Evolutionary conservation across 192 early-diverging fungal species (phyloP), one percentile per base, ranked within the genome.

Genomic region (Phycomyces nitens): DNA sequence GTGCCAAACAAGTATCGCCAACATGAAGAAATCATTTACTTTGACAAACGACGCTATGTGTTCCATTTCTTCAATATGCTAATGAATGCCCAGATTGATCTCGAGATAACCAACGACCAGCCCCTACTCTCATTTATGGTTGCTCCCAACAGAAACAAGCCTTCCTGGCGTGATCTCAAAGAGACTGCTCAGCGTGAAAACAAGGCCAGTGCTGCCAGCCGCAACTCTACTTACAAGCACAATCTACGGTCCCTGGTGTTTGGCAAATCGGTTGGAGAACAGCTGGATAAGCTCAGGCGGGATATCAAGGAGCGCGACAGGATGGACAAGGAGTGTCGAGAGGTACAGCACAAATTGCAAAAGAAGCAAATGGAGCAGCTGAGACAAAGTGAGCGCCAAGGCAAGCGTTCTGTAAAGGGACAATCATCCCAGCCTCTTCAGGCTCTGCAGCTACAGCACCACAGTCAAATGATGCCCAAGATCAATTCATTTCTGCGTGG

Each of bases 21-120:
- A 26, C 78, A 79, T 14, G 77, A 84, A 10, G 73, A 79, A 27
- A 69, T 89, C 39, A 73, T 91, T 15, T 84, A 88, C 56, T 70
- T 86, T 62, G 89, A 87, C 60, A 89, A 91, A 63, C 79, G 86
- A 23, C 84, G 83, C 10, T 87, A 87, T 24, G 65, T 86, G 14
- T 84, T 78, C 43, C 82, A 86, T 18, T 78, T 91, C 8, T 38
- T 78, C 15, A 65, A 74, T 15, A 53, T 80, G 20, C 71, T 72
- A 41, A 66, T 53, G 2, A 61, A 66, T n/a, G 57, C 66, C 2
- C 75, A 77, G 56, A 39, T 55, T 15, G 52, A 70, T 11, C 22
- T 77, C 14, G 18, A 38, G 15, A 49, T 64, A 56, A 29, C 55
- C 22, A 38, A 41, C 14, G 54, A 66, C 5, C 58, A 43, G 10